Conservation (phyloP, 139 green algal species). For the Auxenochlorella protothecoides region DNA sequence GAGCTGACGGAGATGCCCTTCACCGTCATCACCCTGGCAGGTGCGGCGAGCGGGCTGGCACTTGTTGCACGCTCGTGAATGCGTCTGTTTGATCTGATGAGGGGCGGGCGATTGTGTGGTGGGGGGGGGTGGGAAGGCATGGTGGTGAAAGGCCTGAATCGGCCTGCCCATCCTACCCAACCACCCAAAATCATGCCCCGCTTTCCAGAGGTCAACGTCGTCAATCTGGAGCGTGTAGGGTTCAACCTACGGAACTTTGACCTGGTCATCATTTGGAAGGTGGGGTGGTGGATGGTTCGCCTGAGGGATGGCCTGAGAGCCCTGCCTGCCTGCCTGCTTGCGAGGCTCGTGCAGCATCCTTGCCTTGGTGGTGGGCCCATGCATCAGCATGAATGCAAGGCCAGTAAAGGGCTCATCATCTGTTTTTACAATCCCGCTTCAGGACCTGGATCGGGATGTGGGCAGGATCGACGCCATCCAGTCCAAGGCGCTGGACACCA, state of each 20-base stretch:
- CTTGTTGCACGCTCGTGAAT: neutral
- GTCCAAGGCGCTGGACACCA: slow-evolving; percentile 76
- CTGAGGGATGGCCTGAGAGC: no score
- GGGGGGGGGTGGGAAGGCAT: neutral
- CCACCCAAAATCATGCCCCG: neutral
- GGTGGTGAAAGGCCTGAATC: neutral
- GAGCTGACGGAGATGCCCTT: slow-evolving; percentile 95
- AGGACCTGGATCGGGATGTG: slow-evolving; percentile 61
- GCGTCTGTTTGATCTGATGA: neutral
- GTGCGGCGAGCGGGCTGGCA: neutral
- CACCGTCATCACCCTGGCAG: slow-evolving; percentile 65
- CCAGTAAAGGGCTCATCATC: no score
- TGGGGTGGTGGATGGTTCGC: neutral
- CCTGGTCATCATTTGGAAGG: slow-evolving; percentile 96
- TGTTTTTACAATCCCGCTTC: neutral
- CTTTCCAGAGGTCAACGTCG: slow-evolving; percentile 76
- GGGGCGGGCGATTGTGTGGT: neutral
- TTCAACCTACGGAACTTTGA: slow-evolving; percentile 99
- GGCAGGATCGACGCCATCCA: slow-evolving; percentile 85
- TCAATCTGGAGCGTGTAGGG: slow-evolving; percentile 96
- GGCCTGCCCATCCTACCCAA: slow-evolving; percentile 13
- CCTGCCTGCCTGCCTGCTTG: no score
- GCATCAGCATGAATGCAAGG: slow-evolving; percentile 2
- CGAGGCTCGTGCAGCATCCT: neutral
- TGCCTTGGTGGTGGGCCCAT: neutral